A percentile compares a stretch with the other conserved stretches of the same genome.
Conservation (phyloP, 768 basidiomycete species). For the Russula ochroleuca region DNA sequence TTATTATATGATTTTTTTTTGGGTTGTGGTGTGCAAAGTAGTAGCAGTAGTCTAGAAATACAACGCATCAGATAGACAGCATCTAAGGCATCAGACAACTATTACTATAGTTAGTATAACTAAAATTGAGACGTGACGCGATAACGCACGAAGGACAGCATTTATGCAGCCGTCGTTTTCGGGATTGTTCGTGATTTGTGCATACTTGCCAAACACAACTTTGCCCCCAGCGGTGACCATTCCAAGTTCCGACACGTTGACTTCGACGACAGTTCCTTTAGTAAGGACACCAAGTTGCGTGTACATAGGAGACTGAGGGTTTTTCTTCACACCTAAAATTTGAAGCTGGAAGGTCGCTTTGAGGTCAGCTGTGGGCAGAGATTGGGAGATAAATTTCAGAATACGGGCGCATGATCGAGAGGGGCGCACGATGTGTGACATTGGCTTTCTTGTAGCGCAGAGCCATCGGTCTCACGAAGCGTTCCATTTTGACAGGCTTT, state of each 20-base stretch:
- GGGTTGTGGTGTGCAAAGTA: too few relatives aligned
- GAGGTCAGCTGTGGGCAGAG: constrained; percentile 65
- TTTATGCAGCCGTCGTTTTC: constrained; percentile 98
- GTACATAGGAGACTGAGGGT: constrained; percentile 98
- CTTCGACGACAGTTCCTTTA: constrained; percentile 97
- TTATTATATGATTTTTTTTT: not conserved
- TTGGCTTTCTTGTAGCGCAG: constrained; percentile 97
- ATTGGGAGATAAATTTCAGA: not conserved
- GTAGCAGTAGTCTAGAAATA: constrained; percentile 9
- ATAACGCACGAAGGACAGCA: constrained; percentile 76
- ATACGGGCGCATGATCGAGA: not conserved
- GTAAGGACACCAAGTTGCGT: constrained; percentile 95
- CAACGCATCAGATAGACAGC: not conserved
- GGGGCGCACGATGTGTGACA: constrained; percentile 86
- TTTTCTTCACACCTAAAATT: constrained; percentile 98
- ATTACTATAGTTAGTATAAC: not conserved
- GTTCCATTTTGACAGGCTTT: constrained; percentile 98
- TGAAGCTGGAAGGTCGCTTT: constrained; percentile 99
- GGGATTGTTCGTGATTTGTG: constrained; percentile 90
- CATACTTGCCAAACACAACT: constrained; percentile 89
- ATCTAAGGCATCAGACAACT: constrained; percentile 16
- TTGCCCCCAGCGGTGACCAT: constrained; percentile 98
- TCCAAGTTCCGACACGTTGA: constrained; percentile 97
- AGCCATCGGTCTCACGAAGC: constrained; percentile 97
- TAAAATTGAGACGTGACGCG: not conserved